Evolutionary conservation across 371 early-diverging fungal species (phyloP), one percentile per base, ranked within the genome.

Genomic region (Mortierella sp.): DNA sequence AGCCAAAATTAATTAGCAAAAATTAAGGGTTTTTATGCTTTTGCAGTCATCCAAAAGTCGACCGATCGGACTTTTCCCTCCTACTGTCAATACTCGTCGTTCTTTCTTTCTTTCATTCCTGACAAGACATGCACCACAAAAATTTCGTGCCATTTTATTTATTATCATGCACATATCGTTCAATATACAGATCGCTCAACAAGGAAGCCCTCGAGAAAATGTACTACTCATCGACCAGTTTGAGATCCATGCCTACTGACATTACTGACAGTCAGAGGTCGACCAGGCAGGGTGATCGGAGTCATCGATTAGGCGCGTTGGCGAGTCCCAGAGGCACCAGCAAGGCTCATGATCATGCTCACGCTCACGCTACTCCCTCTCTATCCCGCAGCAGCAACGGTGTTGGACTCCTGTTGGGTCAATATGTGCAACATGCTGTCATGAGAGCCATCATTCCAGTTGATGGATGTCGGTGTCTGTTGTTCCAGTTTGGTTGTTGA

Each of bases 301-400:
- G 31, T 47, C 22, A 48, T 69, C 13, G 73, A 48, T 44, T 65
- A 37, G 19, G 69, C 65, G 26, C 73, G 73, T 45, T 73, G 73
- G 22, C 65, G 55, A 24, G 66, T 24, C 9, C 61, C 41, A 37
- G 41, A 43, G 8, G 47, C 63, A 50, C 11, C 37, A 16, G 45
- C 9, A 7, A 37, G 41, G n/a, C 7, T 4, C 29, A 40, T 2
- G 66, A 14, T 11, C 31, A 40, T 24, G 48, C 4, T 11, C n/a
- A n/a, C n/a, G 37, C 47, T 66, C 13, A 39, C 31, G 26, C 4
- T 58, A 37, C 45, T 70, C 29, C 31, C 37, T 40, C 71, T 24
- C 6, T 37, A 52, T 29, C 22, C 48, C 22, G 37, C 26, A 44
- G 40, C 11, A 24, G 39, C n/a, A 24, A 8, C 6, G 22, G 26